Base-by-base conservation (phyloP, 164 flowering plant genomes). In the Aristolochia fimbriata region DNA sequence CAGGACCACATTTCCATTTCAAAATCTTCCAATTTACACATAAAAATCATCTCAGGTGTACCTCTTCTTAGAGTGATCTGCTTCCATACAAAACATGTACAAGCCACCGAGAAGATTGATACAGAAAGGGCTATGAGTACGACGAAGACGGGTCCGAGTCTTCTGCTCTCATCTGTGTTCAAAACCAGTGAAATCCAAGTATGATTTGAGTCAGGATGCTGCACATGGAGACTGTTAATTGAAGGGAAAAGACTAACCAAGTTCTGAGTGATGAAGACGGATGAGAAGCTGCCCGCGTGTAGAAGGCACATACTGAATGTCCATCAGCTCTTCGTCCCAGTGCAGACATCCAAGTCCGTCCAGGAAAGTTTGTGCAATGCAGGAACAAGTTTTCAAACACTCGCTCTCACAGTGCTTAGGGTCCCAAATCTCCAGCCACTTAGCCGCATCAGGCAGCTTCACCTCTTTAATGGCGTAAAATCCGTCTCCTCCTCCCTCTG, bases 371-470 rank as follows among this genome's bases (percentile, higher is more conserved):
- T 58, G 46, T 15, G 61, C 61, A 21, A 16, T 58, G 31, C 61
- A 58, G 1, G 61, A 58, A 46, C 61, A 58, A 4, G 37, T 43
- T 4, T 25, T 58, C 50, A 16, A 15, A 48, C 61, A 58, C 48
- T 20, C 17, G 13, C 12, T 15, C 22, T 46, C 49, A 22, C 61
- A 58, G 7, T 19, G 51, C n/a, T 48, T 48, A 19, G 51, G 0
- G 1, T 37, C 43, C 43, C 43, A 37, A 10, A 37, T 37, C 10
- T 37, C 11, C 43, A 37, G 8, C 43, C 51, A 48, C 13, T 48
- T 48, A 48, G 8, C 20, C n/a, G 51, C 17, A 15, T 16, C 51
- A 48, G 51, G 51, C 21, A 48, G 21, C 6, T 16, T 16, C 20
- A 19, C 21, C 21, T 16, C n/a, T 48, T 48, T 48, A 37, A 37